Percentiles rank a stretch among this genome's conserved stretches.
Conservation (phyloP, 2,329 filamentous ascomycete genomes). For the Diplodia sapinea region DNA sequence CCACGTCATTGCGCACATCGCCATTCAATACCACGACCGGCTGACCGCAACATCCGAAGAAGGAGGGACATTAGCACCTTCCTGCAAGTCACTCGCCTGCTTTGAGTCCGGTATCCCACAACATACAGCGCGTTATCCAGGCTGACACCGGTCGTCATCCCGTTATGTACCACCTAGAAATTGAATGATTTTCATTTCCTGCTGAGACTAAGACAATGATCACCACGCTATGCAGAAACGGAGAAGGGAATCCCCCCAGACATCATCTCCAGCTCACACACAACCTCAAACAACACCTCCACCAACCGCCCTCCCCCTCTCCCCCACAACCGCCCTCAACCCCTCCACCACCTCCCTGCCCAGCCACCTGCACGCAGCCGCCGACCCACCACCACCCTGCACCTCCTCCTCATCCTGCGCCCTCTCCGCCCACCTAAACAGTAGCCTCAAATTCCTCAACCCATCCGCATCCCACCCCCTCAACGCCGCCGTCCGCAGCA, state of each 20-base stretch:
- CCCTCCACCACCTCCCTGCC: slow-evolving; percentile 62
- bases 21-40: background rate
- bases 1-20: background rate
- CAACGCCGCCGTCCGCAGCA: slow-evolving; percentile 56
- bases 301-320: slow-evolving; percentile 41
- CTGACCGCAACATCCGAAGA: background rate
- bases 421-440: slow-evolving; percentile 71
- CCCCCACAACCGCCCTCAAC: slow-evolving; percentile 58
- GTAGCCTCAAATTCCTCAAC: slow-evolving; percentile 65
- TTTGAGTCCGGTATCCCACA: background rate
- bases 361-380: slow-evolving; percentile 58
- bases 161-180: background rate
- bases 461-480: slow-evolving; percentile 60
- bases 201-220: background rate
- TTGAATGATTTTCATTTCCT: background rate
- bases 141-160: background rate
- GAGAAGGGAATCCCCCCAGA: no score
- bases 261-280: background rate
- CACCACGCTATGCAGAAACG: background rate
- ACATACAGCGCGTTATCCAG: no score
- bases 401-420: slow-evolving; percentile 53
- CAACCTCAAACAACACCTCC: slow-evolving; percentile 27
- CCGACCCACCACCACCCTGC: slow-evolving; percentile 59
- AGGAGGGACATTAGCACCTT: background rate
- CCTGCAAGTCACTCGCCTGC: background rate